A percentile compares a stretch with the other conserved stretches of the same genome.
Conservation (phyloP, 257 asterid species). For the Plectranthus barbatus region DNA sequence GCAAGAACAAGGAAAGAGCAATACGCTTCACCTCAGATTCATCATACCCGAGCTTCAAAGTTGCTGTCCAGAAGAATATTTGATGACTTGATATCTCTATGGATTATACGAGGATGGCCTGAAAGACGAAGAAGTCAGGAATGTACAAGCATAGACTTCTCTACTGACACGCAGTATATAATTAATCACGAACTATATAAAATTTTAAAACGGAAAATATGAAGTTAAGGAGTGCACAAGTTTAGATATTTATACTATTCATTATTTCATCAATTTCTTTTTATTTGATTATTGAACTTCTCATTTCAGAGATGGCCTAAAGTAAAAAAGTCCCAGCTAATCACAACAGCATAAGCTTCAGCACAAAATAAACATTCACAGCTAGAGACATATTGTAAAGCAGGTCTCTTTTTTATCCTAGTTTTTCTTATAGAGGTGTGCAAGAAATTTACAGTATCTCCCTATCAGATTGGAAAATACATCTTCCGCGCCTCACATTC, state of each 20-base stretch:
- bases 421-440: background rate
- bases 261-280: background rate
- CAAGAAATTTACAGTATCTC: background rate
- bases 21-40: background rate
- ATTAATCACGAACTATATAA: background rate
- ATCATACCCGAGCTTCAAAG: constrained; percentile 84
- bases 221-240: background rate
- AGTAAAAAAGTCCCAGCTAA: background rate
- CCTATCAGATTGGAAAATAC: background rate
- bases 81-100: constrained; percentile 94
- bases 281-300: background rate
- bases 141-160: background rate
- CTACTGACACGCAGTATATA: background rate
- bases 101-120: constrained; percentile 92
- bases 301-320: background rate
- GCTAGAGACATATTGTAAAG: background rate
- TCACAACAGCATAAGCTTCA: background rate
- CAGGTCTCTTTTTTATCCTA: background rate
- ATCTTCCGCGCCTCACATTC: background rate
- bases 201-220: background rate
- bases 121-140: constrained; percentile 8
- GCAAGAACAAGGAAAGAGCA: background rate
- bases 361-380: background rate
- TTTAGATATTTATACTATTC: background rate
- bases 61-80: constrained; percentile 75